These are phyloP conservation scores for Echium plantagineum DNA, from an alignment of 257 asterid species.

Conservation along the genomic window DNA sequence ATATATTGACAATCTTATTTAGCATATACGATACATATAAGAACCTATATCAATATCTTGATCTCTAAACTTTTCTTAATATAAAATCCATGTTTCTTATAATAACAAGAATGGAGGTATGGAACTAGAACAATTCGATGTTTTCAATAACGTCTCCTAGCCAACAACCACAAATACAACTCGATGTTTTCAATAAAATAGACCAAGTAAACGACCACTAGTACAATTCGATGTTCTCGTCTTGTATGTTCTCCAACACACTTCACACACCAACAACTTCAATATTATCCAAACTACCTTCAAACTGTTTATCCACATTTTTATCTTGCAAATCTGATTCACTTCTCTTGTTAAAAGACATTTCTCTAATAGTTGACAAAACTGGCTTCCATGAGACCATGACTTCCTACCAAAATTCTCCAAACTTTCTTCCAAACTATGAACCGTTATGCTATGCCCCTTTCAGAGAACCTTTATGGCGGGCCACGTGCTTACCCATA, in stretches of 20 bases:
- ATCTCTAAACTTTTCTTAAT: too few relatives aligned
- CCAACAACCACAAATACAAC: too few relatives aligned
- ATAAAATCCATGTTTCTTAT: too few relatives aligned
- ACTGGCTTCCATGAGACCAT: constrained; percentile 65
- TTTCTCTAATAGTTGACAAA: constrained; percentile 41
- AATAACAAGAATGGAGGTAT: too few relatives aligned
- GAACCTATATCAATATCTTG: too few relatives aligned
- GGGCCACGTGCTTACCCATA: too few relatives aligned
- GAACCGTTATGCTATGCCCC: background rate
- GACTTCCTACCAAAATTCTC: constrained; percentile 1
- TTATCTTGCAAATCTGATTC: constrained; percentile 40
- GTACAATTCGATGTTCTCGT: background rate
- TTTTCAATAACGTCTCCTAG: too few relatives aligned
- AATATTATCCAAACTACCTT: background rate
- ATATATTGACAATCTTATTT: background rate
- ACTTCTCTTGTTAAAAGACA: constrained; percentile 33
- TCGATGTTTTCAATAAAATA: too few relatives aligned
- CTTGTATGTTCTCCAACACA: background rate
- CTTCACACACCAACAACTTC: background rate
- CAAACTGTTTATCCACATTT: background rate
- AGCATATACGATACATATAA: background rate
- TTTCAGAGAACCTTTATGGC: constrained; percentile 7
- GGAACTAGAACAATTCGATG: too few relatives aligned
- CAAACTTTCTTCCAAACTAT: background rate
- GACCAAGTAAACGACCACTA: background rate